These are phyloP conservation scores for Mayamaea pseudoterrestris DNA, from an alignment of 108 stramenopile genomes.

Conservation along the genomic window DNA sequence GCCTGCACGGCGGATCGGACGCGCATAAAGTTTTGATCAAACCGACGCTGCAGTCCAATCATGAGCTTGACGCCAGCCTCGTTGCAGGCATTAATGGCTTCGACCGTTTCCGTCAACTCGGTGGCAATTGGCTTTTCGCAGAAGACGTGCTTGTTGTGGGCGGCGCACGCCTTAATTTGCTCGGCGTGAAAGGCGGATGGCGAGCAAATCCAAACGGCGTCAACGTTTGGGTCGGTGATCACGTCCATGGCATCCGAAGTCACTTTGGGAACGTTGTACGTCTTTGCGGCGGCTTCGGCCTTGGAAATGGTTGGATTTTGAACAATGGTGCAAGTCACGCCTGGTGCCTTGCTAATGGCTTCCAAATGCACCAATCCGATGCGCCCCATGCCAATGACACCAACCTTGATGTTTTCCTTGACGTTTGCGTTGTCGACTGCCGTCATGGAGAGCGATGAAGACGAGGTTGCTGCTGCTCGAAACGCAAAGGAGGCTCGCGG, in stretches of 20 bases:
- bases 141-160: constrained; percentile 89
- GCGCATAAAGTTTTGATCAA: constrained; percentile 90
- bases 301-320: constrained; percentile 92
- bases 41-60: constrained; percentile 91
- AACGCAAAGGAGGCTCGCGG: no score
- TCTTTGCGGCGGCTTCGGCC: constrained; percentile 79
- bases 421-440: constrained; percentile 14
- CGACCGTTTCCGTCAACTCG: constrained; percentile 87
- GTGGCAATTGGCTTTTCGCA: constrained; percentile 96
- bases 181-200: constrained; percentile 88
- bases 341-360: constrained; percentile 84
- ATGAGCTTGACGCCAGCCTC: constrained; percentile 86
- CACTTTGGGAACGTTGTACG: constrained; percentile 78
- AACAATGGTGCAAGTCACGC: constrained; percentile 65
- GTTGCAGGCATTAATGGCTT: constrained; percentile 89
- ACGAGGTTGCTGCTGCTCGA: not conserved
- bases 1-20: constrained; percentile 65
- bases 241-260: constrained; percentile 85
- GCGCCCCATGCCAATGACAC: constrained; percentile 92
- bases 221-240: constrained; percentile 87
- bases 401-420: constrained; percentile 60
- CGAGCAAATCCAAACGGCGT: constrained; percentile 96
- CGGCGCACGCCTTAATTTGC: constrained; percentile 87
- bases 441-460: constrained; percentile 31
- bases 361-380: constrained; percentile 93